Conservation (phyloP, 2,329 filamentous ascomycete species). For the Colletotrichum falcatum region DNA sequence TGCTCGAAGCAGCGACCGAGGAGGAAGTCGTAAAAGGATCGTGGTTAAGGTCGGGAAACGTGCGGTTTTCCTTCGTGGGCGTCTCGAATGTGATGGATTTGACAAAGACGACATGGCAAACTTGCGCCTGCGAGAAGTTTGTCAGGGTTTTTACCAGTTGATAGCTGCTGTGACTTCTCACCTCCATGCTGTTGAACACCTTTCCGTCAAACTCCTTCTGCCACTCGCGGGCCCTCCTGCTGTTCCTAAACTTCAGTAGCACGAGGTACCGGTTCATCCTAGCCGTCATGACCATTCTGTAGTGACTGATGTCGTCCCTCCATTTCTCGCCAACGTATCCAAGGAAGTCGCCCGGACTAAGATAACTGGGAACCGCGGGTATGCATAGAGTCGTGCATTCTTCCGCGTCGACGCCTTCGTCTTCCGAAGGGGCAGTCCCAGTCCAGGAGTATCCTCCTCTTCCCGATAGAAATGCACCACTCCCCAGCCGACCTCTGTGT, state of each 20-base stretch:
- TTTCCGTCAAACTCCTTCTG: slow-evolving; percentile 91
- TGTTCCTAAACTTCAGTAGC: slow-evolving; percentile 90
- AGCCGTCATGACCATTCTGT: slow-evolving; percentile 92
- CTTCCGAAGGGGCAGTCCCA: slow-evolving; percentile 53
- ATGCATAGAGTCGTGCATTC: slow-evolving; percentile 92
- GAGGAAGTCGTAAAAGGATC: slow-evolving; percentile 71
- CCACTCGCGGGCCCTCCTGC: slow-evolving; percentile 81
- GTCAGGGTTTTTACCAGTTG: slow-evolving; percentile 39
- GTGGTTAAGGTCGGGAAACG: slow-evolving; percentile 70
- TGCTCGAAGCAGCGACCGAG: slow-evolving; percentile 55
- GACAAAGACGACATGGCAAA: slow-evolving; percentile 94
- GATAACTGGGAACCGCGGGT: slow-evolving; percentile 92
- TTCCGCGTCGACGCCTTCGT: slow-evolving; percentile 55
- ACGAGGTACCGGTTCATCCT: slow-evolving; percentile 94
- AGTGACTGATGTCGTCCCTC: slow-evolving; percentile 88
- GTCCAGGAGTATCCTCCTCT: slow-evolving; percentile 75
- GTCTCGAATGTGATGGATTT: slow-evolving; percentile 89
- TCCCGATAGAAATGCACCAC: slow-evolving; percentile 95
- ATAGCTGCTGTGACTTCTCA: slow-evolving; percentile 51
- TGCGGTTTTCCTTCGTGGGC: slow-evolving; percentile 60
- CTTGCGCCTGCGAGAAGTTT: slow-evolving; percentile 73
- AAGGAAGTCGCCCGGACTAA: slow-evolving; percentile 90
- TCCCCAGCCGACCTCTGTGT: slow-evolving; percentile 88
- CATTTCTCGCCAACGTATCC: slow-evolving; percentile 93
- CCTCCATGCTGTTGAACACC: slow-evolving; percentile 92